Evolutionary conservation across 2,329 filamentous ascomycete genomes (phyloP), one percentile per base, ranked within the genome.

Genomic region (Aspergillus jensenii): DNA sequence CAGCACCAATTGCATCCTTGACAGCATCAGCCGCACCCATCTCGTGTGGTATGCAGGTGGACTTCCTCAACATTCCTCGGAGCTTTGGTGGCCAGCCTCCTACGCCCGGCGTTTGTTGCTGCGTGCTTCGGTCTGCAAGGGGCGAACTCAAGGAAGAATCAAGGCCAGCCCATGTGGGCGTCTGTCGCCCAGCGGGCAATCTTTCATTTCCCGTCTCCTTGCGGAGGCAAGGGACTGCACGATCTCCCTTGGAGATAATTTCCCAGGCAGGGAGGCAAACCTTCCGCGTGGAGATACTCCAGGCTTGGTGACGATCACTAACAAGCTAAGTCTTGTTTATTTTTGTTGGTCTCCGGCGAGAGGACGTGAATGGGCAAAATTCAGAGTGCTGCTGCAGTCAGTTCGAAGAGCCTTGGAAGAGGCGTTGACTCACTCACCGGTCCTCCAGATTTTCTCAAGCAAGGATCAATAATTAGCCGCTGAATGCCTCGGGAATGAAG

Each of bases 31-130:
- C 31, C n/a, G 45, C 27, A 44, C 21, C 23, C 25, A 31, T 21
- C 55, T 59, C 57, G 53, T 59, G 58, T 37, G 59, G 60, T 35
- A 64, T 63, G 63, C 56, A 49, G 48, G 31, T 58, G 58, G 46
- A 21, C 21, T 21, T 21, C 46, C 59, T 41, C 40, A 41, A 48
- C 46, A 60, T 59, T 52, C 35, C 46, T 35, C 35, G 51, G 55
- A 25, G 37, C 41, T n/a, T 44, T 57, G 52, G 53, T 58, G 59
- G 54, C 59, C 55, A 39, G 33, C 33, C 40, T 51, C 37, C 55
- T 31, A 7, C 25, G 4, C 45, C 17, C 14, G 14, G 45, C 45
- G 14, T 19, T 31, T 48, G 25, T 2, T 55, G 49, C 25, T 55
- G 46, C 56, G 59, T 60, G 53, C 55, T 50, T 35, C 31, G 25